Base-by-base conservation (phyloP, 2,329 filamentous ascomycete species). In the Clonostachys rosea region DNA sequence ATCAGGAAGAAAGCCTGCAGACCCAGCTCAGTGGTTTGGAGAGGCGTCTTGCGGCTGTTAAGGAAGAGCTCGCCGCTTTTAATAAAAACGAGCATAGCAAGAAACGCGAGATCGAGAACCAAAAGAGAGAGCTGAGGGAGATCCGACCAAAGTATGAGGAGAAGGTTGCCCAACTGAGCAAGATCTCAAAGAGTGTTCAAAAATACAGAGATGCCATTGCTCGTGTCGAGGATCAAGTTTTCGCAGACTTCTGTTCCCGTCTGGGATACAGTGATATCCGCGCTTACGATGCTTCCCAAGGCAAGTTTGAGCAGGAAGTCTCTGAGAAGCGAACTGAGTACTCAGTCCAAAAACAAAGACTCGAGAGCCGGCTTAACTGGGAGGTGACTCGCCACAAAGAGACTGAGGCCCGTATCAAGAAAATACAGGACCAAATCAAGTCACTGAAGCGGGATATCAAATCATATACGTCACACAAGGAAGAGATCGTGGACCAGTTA, bases 201-300 rank as follows among this genome's bases (percentile, higher is more conserved):
- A 73, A 78, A 57, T 78, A 80, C 56, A 70, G 73, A 50, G 65
- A 69, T 43, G 82, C 87, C 2, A 88, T 97, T 50, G 81, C 86
- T 40, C 78, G 82, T 47, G 88, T 96, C 16, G 91, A 96, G 62
- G 94, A 99, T 62, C 80, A 91, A 56, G 78, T 99, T 33, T 99
- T 96, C 65, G 76, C 77, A 18, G 76, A 76, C 39, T 99, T 99
- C 70, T 99, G 94, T 70, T 80, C 83, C 56, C 83, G 88, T 47
- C 81, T 96, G 17, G 90, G 91, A 1, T 97, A 96, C 63, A 77
- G 81, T 49, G 86, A 95, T 58, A 95, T 99, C 53, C 88, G 92
- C 49, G 88, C 90, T 49, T 99, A 97, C 59, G 91, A 97, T 63
- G 87, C 87, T 24, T 91, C 95, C 55, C 94, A 97, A 67, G 92